A percentile compares a stretch with the other conserved stretches of the same genome.
Evolutionary conservation across 2,329 filamentous ascomycete species (phyloP).

Genomic region (Neocatenulostroma microsporum): DNA sequence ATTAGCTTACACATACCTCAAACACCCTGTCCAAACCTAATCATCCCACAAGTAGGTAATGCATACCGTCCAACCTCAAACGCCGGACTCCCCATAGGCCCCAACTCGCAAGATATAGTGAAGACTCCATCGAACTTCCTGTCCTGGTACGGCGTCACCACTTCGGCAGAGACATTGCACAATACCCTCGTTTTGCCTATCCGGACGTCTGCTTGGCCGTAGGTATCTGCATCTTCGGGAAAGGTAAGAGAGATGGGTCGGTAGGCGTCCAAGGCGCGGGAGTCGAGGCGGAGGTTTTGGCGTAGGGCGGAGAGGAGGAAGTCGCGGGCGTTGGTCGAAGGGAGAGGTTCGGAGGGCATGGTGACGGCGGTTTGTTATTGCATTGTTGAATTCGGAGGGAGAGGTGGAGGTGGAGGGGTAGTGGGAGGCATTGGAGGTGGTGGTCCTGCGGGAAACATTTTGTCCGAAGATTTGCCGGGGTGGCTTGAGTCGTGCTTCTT

Average conservation of each 20-base stretch:
- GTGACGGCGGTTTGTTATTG: too few relatives aligned
- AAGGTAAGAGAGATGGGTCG: constrained; percentile 70
- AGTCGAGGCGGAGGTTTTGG: constrained; percentile 75
- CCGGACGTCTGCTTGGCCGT: constrained; percentile 78
- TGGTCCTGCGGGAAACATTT: too few relatives aligned
- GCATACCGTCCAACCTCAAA: constrained; percentile 75
- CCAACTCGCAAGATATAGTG: constrained; percentile 83
- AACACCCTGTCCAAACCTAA: too few relatives aligned
- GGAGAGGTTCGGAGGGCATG: constrained; percentile 90
- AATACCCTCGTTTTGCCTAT: constrained; percentile 87
- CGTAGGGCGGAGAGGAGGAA: constrained; percentile 79
- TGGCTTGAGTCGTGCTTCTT: too few relatives aligned
- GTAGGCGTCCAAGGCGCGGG: constrained; percentile 71
- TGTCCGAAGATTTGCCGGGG: too few relatives aligned
- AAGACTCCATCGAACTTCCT: constrained; percentile 94
- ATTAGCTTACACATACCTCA: too few relatives aligned
- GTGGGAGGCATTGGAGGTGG: too few relatives aligned
- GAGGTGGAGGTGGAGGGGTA: too few relatives aligned
- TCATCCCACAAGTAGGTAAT: too few relatives aligned
- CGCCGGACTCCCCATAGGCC: constrained; percentile 81
- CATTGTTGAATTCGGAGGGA: too few relatives aligned
- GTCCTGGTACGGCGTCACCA: constrained; percentile 76
- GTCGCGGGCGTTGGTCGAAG: constrained; percentile 77
- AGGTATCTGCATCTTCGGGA: constrained; percentile 59
- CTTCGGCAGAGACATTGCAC: constrained; percentile 78